These are phyloP conservation scores for Wickerhamiella galacta DNA, from an alignment of 805 yeast genomes.

Conservation along the genomic window DNA sequence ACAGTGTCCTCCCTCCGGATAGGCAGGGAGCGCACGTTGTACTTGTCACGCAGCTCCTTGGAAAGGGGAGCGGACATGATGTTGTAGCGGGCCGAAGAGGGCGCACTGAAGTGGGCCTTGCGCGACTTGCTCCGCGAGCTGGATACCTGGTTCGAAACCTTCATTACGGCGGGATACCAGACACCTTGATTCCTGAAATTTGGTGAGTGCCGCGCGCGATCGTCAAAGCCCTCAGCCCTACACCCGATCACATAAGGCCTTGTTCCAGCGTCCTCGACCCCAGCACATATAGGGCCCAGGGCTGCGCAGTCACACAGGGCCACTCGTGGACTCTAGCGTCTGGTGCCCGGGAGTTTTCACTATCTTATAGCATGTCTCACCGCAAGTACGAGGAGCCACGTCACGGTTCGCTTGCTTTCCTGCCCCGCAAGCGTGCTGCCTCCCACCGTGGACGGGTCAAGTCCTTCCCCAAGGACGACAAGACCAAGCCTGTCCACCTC, in stretches of 20 bases:
- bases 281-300: too few species aligned
- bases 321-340: too few species aligned
- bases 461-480: conserved; percentile 98
- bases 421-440: conserved; percentile 99
- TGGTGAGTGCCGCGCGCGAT: not conserved
- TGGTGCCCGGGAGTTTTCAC: not conserved
- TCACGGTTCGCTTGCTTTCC: conserved; percentile 99
- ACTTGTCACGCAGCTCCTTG: conserved; percentile 95
- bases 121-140: conserved; percentile 98
- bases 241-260: too few species aligned
- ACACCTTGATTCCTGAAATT: not conserved
- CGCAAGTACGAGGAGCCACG: conserved; percentile 99
- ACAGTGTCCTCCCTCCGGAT: conserved; percentile 97
- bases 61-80: conserved; percentile 97
- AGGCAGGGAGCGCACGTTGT: conserved; percentile 90
- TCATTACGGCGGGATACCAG: conserved; percentile 20
- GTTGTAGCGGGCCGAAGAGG: conserved; percentile 87
- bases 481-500: conserved; percentile 93
- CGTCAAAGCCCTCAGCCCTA: too few species aligned
- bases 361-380: conserved; percentile 66
- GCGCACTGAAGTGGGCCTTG: conserved; percentile 98
- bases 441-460: conserved; percentile 96
- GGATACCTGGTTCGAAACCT: conserved; percentile 54
- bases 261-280: too few species aligned
- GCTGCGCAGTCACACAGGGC: too few species aligned